Evolutionary conservation across 805 yeast genomes (phyloP).

Genomic region (Starmera amethionina): DNA sequence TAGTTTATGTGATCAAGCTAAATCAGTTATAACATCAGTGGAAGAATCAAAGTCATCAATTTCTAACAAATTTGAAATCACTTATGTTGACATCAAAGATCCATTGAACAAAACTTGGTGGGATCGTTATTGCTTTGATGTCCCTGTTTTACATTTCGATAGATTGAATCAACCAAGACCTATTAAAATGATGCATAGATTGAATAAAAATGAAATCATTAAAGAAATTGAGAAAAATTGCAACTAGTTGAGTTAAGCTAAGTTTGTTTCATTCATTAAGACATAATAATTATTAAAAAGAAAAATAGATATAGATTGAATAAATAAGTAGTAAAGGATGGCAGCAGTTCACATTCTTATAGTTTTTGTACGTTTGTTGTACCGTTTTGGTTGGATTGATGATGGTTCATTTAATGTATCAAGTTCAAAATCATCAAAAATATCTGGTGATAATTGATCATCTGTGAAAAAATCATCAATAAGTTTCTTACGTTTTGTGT

Average conservation of each 20-base stretch:
- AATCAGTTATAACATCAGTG: slow-evolving; percentile 35
- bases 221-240: slow-evolving; percentile 33
- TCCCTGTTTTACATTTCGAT: slow-evolving; percentile 68
- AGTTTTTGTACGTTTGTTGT: slow-evolving; percentile 14
- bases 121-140: slow-evolving; percentile 66
- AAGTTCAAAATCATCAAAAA: slow-evolving; percentile 16
- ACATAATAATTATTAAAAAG: too few relatives aligned
- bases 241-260: background rate
- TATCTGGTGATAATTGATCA: slow-evolving; percentile 4
- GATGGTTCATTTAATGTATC: slow-evolving; percentile 5
- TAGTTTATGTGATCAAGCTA: slow-evolving; percentile 59
- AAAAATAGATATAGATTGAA: too few relatives aligned
- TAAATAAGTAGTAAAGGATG: too few relatives aligned
- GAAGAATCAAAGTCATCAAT: slow-evolving; percentile 21
- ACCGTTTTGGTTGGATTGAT: slow-evolving; percentile 8
- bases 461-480: slow-evolving; percentile 15
- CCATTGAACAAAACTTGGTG: slow-evolving; percentile 56
- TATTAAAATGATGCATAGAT: slow-evolving; percentile 58
- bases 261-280: background rate
- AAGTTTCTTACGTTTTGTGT: slow-evolving; percentile 19
- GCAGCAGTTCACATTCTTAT: slow-evolving; percentile 5
- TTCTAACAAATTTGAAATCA: slow-evolving; percentile 22
- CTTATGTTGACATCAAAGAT: slow-evolving; percentile 46
- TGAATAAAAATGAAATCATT: slow-evolving; percentile 42
- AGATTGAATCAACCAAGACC: slow-evolving; percentile 34